Base-by-base conservation (phyloP, 1,139 yeast genomes). In the Sugiyamaella sp. region DNA sequence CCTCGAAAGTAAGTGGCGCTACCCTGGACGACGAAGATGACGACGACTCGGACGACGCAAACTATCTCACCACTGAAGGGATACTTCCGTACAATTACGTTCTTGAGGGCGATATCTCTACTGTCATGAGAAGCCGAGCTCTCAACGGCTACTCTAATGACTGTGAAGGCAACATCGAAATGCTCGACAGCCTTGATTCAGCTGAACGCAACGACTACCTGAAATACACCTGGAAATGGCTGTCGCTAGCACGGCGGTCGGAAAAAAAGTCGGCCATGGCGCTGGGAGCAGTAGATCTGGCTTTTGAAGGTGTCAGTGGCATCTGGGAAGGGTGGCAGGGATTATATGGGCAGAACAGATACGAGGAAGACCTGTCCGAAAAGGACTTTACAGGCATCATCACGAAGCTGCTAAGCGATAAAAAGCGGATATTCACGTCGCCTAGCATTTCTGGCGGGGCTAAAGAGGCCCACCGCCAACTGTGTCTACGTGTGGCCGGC, bases 171-270 rank as follows among this genome's bases (percentile, higher is more conserved):
- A 91, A 91, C 57, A 79, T 85, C 37, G 75, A 77, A 19, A 75
- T 89, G 14, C 73, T 89, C 45, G 88, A 83, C 55, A 73, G 74
- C 12, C 57, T 56, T 10, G 58, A 60, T 14, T 44, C 45, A 10
- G 29, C 46, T 2, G 55, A 46, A 35, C 22, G 42, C 37, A 72
- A 82, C 25, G 86, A 82, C 32, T 82, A 83, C 60, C 73, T 89
- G 35, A 75, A 85, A 58, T 85, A 87, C 62, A 85, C 96, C 0
- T 91, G 98, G 98, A 82, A 85, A 63, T 91, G 97, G 97, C 71
- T 91, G 24, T 80, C 83, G 5, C 79, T 87, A 48, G 90, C 95
- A 0, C 78, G 81, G 56, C 81, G 80, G 48, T 80, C 89, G 1
- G 82, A 85, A 16, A 81, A 79, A 27, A 82, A 85, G 51, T 89